Percentiles rank a stretch among this genome's conserved stretches.
Evolutionary conservation across 345 rosid species (phyloP).

Genomic region (Iberis pinnata): DNA sequence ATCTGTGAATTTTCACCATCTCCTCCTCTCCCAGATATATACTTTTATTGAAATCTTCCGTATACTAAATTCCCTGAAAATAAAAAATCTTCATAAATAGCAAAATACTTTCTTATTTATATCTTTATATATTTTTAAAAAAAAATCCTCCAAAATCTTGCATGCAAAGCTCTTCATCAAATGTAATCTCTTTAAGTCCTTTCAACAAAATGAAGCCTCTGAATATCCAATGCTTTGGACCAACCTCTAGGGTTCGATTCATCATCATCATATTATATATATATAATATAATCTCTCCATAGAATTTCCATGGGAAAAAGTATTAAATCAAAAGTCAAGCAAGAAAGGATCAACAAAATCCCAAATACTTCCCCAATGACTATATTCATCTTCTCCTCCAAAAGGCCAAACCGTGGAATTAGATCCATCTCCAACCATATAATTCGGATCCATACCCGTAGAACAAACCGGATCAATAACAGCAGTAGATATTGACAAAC

Average conservation of each 20-base stretch:
- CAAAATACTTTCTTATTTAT: conserved; percentile 14
- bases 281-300: conserved; percentile 9
- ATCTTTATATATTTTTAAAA: neutral
- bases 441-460: conserved; percentile 36
- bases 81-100: too few species aligned
- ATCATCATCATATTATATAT: neutral
- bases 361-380: conserved; percentile 45
- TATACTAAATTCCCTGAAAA: too few species aligned
- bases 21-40: too few species aligned
- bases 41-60: too few species aligned
- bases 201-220: conserved; percentile 5
- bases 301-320: neutral
- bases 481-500: conserved; percentile 32
- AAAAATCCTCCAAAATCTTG: conserved; percentile 19
- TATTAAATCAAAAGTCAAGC: conserved; percentile 40
- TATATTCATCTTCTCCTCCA: conserved; percentile 55
- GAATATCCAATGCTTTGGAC: neutral
- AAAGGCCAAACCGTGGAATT: conserved; percentile 55
- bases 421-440: conserved; percentile 38
- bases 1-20: too few species aligned
- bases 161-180: conserved; percentile 29
- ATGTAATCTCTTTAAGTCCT: conserved; percentile 18
- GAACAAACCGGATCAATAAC: conserved; percentile 34
- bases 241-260: neutral
- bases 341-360: conserved; percentile 48